Evolutionary conservation across 257 asterid species (phyloP).

Genomic region (Paraleonurus japonicus): DNA sequence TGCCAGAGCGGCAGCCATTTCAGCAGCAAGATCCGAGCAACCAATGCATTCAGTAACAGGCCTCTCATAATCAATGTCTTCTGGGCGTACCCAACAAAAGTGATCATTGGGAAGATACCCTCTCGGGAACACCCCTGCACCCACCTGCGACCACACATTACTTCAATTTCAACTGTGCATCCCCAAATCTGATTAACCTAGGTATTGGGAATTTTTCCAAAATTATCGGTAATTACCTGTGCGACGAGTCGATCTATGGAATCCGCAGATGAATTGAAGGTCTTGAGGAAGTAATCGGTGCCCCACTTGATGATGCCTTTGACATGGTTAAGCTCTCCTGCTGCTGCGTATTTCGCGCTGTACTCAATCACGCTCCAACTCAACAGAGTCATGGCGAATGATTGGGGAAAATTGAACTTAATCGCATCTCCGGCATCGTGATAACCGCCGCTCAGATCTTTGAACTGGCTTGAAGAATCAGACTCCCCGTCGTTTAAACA

Average conservation of each 20-base stretch:
- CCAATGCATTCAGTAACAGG: not conserved
- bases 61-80: not conserved
- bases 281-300: constrained; percentile 5
- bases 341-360: constrained; percentile 1
- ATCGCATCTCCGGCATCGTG: constrained; percentile 9
- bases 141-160: not conserved
- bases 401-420: constrained; percentile 5
- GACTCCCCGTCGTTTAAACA: not conserved
- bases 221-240: not conserved
- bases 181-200: not conserved
- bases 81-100: not conserved
- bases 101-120: not conserved
- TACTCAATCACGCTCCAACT: constrained; percentile 8
- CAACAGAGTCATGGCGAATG: not conserved
- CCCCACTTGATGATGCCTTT: constrained; percentile 7
- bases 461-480: not conserved
- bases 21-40: constrained; percentile 10
- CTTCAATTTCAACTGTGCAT: not conserved
- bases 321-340: constrained; percentile 8
- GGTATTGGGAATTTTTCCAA: not conserved
- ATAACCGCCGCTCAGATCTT: constrained; percentile 3
- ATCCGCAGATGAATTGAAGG: not conserved
- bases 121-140: not conserved
- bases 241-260: not conserved
- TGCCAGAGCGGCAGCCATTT: not conserved